A percentile compares a stretch with the other conserved stretches of the same genome.
phyloP scores from a whole-genome alignment of 352 stramenopile genomes.

The Pythium pyrilobum region DNA sequence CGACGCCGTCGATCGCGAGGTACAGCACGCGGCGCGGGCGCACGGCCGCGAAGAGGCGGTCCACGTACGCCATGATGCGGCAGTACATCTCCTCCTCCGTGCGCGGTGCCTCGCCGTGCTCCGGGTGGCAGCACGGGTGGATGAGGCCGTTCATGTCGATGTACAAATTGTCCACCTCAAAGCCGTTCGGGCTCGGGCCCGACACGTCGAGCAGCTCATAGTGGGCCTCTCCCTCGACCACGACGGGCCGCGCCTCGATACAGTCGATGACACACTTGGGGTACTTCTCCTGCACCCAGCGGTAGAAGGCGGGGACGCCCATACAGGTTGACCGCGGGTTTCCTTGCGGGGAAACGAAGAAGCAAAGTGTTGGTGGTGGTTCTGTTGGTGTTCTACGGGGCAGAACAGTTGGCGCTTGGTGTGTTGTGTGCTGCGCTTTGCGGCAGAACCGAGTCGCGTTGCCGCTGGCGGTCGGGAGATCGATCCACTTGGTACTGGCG shows the following conservation, averaged over 20 bases:
- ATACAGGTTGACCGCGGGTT: no score
- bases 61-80: constrained; percentile 95
- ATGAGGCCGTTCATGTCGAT: constrained; percentile 99
- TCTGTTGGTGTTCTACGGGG: no score
- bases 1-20: constrained; percentile 98
- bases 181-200: constrained; percentile 91
- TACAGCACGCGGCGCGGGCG: constrained; percentile 95
- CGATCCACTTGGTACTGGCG: neutral
- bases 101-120: constrained; percentile 86
- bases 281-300: constrained; percentile 99
- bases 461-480: no score
- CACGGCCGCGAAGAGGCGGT: constrained; percentile 94
- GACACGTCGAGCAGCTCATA: constrained; percentile 76
- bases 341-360: no score
- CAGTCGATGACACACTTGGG: constrained; percentile 96
- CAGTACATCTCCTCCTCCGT: constrained; percentile 99
- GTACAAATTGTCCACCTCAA: constrained; percentile 98
- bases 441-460: no score
- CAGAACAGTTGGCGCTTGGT: no score
- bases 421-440: no score
- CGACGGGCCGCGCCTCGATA: constrained; percentile 57
- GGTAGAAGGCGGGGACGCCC: constrained; percentile 99
- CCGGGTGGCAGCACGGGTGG: constrained; percentile 97
- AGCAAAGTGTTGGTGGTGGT: no score
- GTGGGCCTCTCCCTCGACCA: constrained; percentile 77